These are phyloP conservation scores for Fusarium fracticaudum DNA, from an alignment of 2,329 filamentous ascomycete genomes.

Conservation along the genomic window DNA sequence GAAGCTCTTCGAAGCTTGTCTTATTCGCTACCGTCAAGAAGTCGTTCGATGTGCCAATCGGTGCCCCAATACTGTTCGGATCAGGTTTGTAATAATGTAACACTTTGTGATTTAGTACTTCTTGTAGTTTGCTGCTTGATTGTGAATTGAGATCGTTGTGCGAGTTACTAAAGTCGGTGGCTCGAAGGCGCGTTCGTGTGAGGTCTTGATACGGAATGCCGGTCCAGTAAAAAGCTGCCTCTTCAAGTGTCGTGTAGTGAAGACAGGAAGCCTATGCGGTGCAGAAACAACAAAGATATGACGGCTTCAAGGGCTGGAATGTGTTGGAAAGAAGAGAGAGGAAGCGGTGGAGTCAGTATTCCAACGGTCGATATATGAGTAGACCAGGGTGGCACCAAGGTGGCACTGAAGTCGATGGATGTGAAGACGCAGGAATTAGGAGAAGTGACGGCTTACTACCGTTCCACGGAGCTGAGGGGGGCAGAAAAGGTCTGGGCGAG, in stretches of 20 bases:
- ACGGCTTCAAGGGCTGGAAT: background rate
- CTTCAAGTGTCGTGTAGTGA: background rate
- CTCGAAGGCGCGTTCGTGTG: background rate
- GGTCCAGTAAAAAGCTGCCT: background rate
- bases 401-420: conserved; percentile 26
- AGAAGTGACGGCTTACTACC: conserved; percentile 5
- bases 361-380: conserved; percentile 30
- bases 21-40: background rate
- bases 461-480: conserved; percentile 1
- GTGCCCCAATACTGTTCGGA: background rate
- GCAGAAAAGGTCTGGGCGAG: background rate
- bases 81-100: background rate
- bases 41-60: background rate
- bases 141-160: background rate
- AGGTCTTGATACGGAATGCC: background rate
- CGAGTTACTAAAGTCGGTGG: background rate
- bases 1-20: background rate
- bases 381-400: conserved; percentile 28
- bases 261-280: background rate
- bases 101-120: background rate
- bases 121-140: background rate
- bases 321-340: conserved; percentile 15
- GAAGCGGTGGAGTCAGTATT: conserved; percentile 19
- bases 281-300: background rate
- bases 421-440: conserved; percentile 5